Evolutionary conservation across 805 yeast species (phyloP), one percentile per base, ranked within the genome.

Genomic region (Yamadazyma philogaea): DNA sequence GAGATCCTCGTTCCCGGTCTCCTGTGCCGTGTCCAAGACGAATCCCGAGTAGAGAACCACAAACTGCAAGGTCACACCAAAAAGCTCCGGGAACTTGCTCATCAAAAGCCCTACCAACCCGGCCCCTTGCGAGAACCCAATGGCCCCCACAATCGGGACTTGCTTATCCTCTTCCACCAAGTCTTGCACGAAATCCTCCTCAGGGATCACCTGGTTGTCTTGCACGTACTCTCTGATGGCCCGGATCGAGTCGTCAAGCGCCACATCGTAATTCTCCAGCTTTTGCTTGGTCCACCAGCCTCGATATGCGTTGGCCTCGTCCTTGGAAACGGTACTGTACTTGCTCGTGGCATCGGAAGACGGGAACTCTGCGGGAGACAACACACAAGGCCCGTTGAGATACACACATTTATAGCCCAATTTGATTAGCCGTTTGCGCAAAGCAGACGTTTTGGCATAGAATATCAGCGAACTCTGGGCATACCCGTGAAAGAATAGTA

Each of bases 41-140:
- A 66, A 70, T 0, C 96, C 96, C 1, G 93, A 79, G 52, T 87
- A 87, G 34, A 87, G 62, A 5, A 93, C 66, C 12, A 83, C 87
- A 57, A 89, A 87, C 55, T 86, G 80, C 54, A 91, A 48, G 14
- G 54, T 50, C 1, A 54, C 40, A 4, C 79, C 78, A 28, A 80
- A 77, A 31, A 82, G 53, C 18, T 74, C 72, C 17, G 76, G 70
- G 48, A 84, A 80, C 30, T 74, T 72, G 50, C 80, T 78, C 34
- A 86, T 70, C 22, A 89, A 59, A 19, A 87, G 70, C 1, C 91
- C 86, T 1, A 87, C 82, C 27, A 91, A 66, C 1, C 93, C 95
- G 6, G 97, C 95, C 48, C 99, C 99, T 61, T 93, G 98, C 8
- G 95, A 84, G 60, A 91, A 91, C 1, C 97, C 98, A 34, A 93